Evolutionary conservation across 805 yeast species (phyloP).

Genomic region (Wickerhamomyces rabaulensis): DNA sequence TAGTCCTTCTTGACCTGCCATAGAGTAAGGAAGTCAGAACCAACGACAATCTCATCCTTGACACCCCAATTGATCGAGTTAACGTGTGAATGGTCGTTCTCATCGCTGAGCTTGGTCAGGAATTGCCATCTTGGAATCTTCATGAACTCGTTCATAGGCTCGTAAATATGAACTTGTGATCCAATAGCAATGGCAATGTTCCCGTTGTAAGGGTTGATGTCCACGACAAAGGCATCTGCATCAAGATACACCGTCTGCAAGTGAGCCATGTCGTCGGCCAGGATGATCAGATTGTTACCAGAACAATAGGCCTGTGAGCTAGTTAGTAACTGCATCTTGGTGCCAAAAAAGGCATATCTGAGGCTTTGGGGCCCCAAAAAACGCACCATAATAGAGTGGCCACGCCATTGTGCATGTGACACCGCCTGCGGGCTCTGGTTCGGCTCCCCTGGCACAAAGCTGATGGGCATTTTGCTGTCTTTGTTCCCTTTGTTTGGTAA

Average conservation of each 20-base stretch:
- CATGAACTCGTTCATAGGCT: slow-evolving; percentile 49
- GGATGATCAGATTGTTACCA: slow-evolving; percentile 76
- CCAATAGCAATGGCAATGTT: slow-evolving; percentile 49
- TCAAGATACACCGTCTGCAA: slow-evolving; percentile 76
- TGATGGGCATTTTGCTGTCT: slow-evolving; percentile 41
- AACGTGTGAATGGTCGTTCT: slow-evolving; percentile 28
- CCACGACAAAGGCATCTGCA: slow-evolving; percentile 60
- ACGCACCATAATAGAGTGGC: slow-evolving; percentile 46
- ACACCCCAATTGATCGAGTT: slow-evolving; percentile 52
- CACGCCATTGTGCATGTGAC: slow-evolving; percentile 60
- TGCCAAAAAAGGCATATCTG: neutral
- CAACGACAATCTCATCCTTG: slow-evolving; percentile 52
- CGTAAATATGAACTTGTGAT: slow-evolving; percentile 40
- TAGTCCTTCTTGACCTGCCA: slow-evolving; percentile 45
- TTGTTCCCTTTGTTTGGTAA: neutral
- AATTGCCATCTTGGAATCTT: slow-evolving; percentile 40
- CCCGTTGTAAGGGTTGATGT: slow-evolving; percentile 59
- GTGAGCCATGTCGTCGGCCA: slow-evolving; percentile 45
- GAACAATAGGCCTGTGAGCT: slow-evolving; percentile 62
- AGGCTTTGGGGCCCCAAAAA: neutral
- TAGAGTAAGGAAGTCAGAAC: slow-evolving; percentile 49
- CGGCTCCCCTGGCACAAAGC: slow-evolving; percentile 84
- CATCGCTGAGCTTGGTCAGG: slow-evolving; percentile 25
- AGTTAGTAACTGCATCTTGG: neutral
- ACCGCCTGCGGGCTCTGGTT: slow-evolving; percentile 51